Evolutionary conservation across 129 eudicot genomes (phyloP).

Genomic region (Calendula officinalis): DNA sequence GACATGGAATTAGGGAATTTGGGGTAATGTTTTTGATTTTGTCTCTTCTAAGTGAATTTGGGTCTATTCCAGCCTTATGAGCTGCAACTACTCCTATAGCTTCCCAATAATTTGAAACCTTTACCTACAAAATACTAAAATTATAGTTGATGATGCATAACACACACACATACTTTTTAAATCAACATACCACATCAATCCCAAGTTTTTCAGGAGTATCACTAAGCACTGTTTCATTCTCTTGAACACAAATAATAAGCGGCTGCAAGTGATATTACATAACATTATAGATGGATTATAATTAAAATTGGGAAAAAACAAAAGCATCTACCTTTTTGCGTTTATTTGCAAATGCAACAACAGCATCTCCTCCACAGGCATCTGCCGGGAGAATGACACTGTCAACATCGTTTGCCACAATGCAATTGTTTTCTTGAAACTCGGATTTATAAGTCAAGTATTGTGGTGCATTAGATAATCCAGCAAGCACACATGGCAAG

Average conservation of each 20-base stretch:
- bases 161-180: neutral
- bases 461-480: conserved; percentile 87
- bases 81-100: conserved; percentile 96
- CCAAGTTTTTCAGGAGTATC: conserved; percentile 85
- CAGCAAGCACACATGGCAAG: conserved; percentile 98
- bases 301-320: neutral
- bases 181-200: conserved; percentile 57
- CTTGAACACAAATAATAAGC: conserved; percentile 82
- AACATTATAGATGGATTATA: too few relatives aligned
- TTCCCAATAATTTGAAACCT: conserved; percentile 95
- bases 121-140: conserved; percentile 48
- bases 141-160: neutral
- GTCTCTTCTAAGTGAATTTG: conserved; percentile 70
- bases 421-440: conserved; percentile 40
- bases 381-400: conserved; percentile 82
- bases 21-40: conserved; percentile 55
- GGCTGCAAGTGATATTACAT: conserved; percentile 47
- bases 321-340: conserved; percentile 49
- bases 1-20: conserved; percentile 30
- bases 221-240: conserved; percentile 76
- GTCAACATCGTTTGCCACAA: conserved; percentile 73
- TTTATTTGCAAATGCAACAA: conserved; percentile 75
- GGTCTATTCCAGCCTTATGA: conserved; percentile 93
- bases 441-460: conserved; percentile 43
- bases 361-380: conserved; percentile 89